Conservation (phyloP, 352 stramenopile genomes). For the Pythium brassicae region DNA sequence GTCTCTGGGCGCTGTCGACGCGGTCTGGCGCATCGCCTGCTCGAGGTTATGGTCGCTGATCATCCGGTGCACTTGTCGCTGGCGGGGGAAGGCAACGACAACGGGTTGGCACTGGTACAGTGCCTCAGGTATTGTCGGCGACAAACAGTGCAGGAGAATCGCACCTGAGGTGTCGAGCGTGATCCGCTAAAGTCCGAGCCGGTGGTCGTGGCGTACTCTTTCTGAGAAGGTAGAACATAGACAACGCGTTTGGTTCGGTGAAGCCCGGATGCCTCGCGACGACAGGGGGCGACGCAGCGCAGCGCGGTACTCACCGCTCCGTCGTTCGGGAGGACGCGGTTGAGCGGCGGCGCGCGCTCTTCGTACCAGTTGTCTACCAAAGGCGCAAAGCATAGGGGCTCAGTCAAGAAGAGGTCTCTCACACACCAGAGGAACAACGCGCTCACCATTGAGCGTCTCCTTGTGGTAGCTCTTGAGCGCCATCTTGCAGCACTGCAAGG, state of each 20-base stretch:
- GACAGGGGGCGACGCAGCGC: not conserved
- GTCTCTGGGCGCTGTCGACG: conserved; percentile 11
- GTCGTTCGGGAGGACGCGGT: conserved; percentile 62
- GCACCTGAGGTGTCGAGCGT: conserved; percentile 28
- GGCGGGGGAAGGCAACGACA: not conserved
- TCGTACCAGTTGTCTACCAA: conserved; percentile 82
- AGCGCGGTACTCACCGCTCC: conserved; percentile 27
- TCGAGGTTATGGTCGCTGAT: conserved; percentile 59
- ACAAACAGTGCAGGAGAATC: not conserved
- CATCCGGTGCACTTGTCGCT: conserved; percentile 47
- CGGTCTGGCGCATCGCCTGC: conserved; percentile 46
- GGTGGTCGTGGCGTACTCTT: conserved; percentile 58
- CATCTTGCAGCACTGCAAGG: conserved; percentile 25
- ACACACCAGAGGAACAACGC: not conserved
- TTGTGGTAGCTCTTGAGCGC: conserved; percentile 78
- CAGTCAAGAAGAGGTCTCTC: not conserved
- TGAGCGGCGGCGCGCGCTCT: conserved; percentile 55
- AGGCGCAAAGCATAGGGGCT: not conserved
- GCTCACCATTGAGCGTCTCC: conserved; percentile 68
- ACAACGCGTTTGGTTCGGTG: no score
- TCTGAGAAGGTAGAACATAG: conserved; percentile 22
- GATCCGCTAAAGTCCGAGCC: conserved; percentile 43
- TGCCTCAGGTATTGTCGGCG: not conserved
- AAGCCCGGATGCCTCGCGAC: not conserved
- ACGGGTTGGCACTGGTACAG: not conserved